A percentile compares a stretch with the other conserved stretches of the same genome.
Conservation (phyloP, 2,329 filamentous ascomycete species). For the Fulvia fulva region DNA sequence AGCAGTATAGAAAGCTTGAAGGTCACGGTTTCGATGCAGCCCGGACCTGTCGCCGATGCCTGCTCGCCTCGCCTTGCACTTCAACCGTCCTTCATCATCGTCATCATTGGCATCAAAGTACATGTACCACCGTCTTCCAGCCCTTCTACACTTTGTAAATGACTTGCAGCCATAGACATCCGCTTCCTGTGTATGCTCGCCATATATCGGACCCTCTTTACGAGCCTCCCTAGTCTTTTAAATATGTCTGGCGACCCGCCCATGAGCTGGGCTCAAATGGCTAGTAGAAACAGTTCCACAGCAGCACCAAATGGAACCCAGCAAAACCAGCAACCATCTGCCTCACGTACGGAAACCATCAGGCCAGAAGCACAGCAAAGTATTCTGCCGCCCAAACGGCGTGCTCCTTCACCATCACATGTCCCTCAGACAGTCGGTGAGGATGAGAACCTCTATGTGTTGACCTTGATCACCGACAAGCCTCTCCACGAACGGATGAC, state of each 20-base stretch:
- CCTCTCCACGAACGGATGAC: conserved; percentile 39
- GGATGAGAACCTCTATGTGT: conserved; percentile 40
- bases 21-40: no score
- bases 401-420: conserved; percentile 20
- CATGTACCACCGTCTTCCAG: no score
- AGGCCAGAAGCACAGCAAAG: background rate
- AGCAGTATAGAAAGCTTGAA: no score
- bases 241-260: background rate
- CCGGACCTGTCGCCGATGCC: no score
- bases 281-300: background rate
- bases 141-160: no score
- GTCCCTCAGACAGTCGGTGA: conserved; percentile 31
- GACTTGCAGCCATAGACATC: no score
- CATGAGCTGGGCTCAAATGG: background rate
- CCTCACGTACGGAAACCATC: background rate
- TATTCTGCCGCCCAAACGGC: background rate
- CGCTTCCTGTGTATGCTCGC: no score
- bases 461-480: conserved; percentile 41
- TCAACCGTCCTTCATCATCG: no score
- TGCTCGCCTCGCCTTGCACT: no score
- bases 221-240: background rate
- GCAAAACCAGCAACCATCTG: background rate
- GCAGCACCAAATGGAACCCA: background rate
- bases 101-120: no score
- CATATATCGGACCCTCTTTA: background rate